Evolutionary conservation across 225 moss, liverwort and hornwort genomes (phyloP).

Genomic region (Sphagnum tenellum): DNA sequence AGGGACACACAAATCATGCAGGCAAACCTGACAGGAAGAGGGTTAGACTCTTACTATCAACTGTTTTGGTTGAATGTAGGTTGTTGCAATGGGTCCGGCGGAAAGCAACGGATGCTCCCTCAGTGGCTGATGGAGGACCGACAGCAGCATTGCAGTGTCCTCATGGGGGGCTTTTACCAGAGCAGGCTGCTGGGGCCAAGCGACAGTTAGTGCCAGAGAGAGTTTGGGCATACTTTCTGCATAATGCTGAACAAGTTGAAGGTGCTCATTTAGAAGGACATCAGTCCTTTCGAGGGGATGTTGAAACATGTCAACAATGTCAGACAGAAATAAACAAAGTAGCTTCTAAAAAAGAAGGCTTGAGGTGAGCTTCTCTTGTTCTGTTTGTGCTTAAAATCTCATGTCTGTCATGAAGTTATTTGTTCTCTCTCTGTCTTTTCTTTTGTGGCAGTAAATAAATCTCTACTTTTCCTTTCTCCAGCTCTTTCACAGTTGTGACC

Average conservation of each 20-base stretch:
- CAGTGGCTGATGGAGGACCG: slow-evolving; percentile 90
- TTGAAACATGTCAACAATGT: slow-evolving; percentile 60
- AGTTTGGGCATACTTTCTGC: slow-evolving; percentile 82
- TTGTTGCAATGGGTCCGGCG: slow-evolving; percentile 87
- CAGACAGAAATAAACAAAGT: slow-evolving; percentile 70
- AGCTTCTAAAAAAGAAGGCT: slow-evolving; percentile 80
- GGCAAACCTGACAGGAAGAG: no score
- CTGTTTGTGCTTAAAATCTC: no score
- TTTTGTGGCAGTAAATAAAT: no score
- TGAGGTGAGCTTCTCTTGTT: slow-evolving; percentile 39
- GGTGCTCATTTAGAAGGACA: slow-evolving; percentile 61
- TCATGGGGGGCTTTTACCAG: slow-evolving; percentile 81
- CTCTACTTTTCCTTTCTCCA: no score
- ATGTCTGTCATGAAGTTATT: no score
- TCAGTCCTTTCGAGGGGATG: slow-evolving; percentile 60
- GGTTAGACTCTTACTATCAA: not conserved
- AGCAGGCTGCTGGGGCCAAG: slow-evolving; percentile 81
- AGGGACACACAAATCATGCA: no score
- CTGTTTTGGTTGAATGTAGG: slow-evolving; percentile 29
- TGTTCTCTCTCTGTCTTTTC: no score
- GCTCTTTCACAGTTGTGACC: no score
- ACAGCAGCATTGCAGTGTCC: slow-evolving; percentile 84
- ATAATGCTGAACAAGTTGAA: slow-evolving; percentile 71
- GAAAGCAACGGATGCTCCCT: slow-evolving; percentile 90
- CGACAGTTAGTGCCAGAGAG: slow-evolving; percentile 80